Conservation (phyloP, 306 rosid species). For the Inga oerstediana region DNA sequence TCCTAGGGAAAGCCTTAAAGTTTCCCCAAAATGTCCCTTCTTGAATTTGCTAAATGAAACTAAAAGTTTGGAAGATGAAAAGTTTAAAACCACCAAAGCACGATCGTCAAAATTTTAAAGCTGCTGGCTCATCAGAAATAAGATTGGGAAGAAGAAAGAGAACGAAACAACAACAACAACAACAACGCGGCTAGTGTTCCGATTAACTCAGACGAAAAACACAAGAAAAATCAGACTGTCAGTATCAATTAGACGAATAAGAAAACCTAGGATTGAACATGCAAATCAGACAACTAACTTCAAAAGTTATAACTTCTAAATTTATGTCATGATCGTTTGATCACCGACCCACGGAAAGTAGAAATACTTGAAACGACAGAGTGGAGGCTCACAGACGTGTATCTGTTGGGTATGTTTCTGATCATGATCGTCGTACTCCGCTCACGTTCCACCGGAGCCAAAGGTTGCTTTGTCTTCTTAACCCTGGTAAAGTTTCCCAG, state of each 20-base stretch:
- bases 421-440: slow-evolving; percentile 62
- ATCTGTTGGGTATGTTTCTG: slow-evolving; percentile 57
- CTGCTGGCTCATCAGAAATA: too few relatives aligned
- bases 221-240: neutral
- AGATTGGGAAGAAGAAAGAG: too few relatives aligned
- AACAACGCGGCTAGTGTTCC: neutral
- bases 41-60: neutral
- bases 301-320: neutral
- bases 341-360: neutral
- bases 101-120: too few relatives aligned
- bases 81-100: too few relatives aligned
- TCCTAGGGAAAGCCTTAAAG: neutral
- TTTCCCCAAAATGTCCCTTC: neutral
- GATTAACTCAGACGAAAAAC: neutral
- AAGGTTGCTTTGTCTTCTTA: slow-evolving; percentile 21
- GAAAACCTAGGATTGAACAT: neutral
- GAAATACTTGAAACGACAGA: neutral
- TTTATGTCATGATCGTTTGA: neutral
- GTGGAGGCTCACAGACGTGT: slow-evolving; percentile 43
- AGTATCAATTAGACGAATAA: neutral
- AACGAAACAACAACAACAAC: neutral
- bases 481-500: neutral
- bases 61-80: too few relatives aligned
- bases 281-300: neutral
- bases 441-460: slow-evolving; percentile 8